Evolutionary conservation across 2,329 filamentous ascomycete species (phyloP), one percentile per base, ranked within the genome.

Genomic region (Cordyceps farinosa): DNA sequence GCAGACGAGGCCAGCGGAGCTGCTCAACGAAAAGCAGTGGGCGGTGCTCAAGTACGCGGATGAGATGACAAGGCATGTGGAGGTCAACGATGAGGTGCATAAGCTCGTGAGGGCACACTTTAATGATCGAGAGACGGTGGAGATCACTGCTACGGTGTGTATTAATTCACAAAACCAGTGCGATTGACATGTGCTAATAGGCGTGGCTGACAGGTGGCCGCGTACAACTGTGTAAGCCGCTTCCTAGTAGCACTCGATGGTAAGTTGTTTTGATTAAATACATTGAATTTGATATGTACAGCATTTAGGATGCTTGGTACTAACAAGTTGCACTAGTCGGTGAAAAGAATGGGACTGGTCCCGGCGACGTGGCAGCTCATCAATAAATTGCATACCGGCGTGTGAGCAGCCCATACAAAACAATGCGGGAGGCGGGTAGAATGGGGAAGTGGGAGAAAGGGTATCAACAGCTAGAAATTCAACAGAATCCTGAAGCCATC

Each of bases 161-260:
- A 61, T 53, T 51, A 38, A 52, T 22, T n/a, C 9, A 8, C 13
- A 32, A 32, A 15, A 15, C 15, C 38, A 36, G 30, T 29, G 6
- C 36, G 17, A 44, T 47, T 13, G n/a, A 11, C 44, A 53, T 22
- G 42, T 30, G 53, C 68, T 74, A 64, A 72, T 62, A 53, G 36
- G 9, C 34, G 54, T 51, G 9, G 17, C 17, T 45, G 29, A 32
- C 55, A 84, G 82, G 74, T 85, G 67, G 90, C 90, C 13, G 87
- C 85, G 61, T 96, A 96, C 74, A 96, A 96, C 73, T 93, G 90
- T 71, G 91, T 96, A 17, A 92, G 89, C 73, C 83, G 91, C 36
- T 93, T 96, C 69, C 75, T 96, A 68, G 91, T 96, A 27, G 91
- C 91, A 15, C 75, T 96, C 62, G 88, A 96, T 77, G 90, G 86